Base-by-base conservation (phyloP, 2,329 filamentous ascomycete species). In the Cladosporium austrohemisphaericum region DNA sequence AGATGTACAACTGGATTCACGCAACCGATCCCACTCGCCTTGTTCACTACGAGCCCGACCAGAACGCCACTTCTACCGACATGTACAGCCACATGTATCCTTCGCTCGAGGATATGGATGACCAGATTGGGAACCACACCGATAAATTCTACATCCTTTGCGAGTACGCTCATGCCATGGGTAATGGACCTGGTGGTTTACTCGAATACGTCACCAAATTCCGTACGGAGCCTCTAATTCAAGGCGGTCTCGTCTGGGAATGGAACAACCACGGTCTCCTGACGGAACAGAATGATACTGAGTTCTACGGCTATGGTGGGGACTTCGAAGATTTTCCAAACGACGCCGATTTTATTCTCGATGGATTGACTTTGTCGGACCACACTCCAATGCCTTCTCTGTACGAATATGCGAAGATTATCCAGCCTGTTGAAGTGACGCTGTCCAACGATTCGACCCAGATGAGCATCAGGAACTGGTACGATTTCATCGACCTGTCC, bases 41-140 rank as follows among this genome's bases (percentile, higher is more conserved):
- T 0, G 71, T 86, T 0, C 83, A 86, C 61, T 86, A 86, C 57
- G 83, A 86, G 60, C 80, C 79, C 1, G 83, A 86, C 48, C 66
- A 69, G 1, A 64, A 80, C 11, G 82, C 80, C 1, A 67, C 75
- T 46, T 76, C 77, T 0, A 76, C 79, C 7, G 82, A 86, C 56
- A 80, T 86, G 75, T 83, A 75, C 62, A 83, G 77, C 11, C 78
- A 79, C 63, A 86, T 86, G 83, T 85, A 86, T 54, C 75, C 79
- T 0, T 68, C 71, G 0, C 67, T 83, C 8, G 72, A 79, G 2
- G 69, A 68, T 1, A 63, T 67, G 18, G 64, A 68, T 36, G 65
- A 71, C 31, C 50, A 65, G 26, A 20, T 55, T 23, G 32, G 16
- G 13, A 47, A 47, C 25, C 29, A 32, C 22, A 41, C 31, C 1